phyloP scores from a whole-genome alignment of 2,329 filamentous ascomycete species.

The Curvularia hawaiiensis region DNA sequence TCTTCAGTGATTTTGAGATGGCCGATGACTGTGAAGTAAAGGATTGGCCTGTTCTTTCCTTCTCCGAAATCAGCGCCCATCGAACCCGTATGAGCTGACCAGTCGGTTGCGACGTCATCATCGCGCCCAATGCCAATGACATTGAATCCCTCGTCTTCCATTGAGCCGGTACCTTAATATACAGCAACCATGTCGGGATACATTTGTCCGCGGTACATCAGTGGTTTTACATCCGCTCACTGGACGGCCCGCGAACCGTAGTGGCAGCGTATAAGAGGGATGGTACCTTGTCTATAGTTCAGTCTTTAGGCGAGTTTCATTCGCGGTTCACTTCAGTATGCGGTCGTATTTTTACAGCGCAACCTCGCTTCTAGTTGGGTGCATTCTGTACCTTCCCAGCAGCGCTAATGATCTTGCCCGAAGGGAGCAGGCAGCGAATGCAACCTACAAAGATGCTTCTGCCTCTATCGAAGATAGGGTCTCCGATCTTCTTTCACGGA shows the following conservation, averaged over 20 bases:
- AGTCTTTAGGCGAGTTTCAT: constrained; percentile 2
- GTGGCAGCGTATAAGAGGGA: constrained; percentile 19
- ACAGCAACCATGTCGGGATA: constrained; percentile 14
- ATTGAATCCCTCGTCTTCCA: constrained; percentile 9
- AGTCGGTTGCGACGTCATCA: background rate
- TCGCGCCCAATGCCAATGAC: background rate
- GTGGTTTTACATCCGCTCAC: background rate
- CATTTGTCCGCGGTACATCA: constrained; percentile 21
- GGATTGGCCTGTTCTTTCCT: background rate
- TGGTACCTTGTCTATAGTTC: constrained; percentile 7
- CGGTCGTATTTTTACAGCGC: constrained; percentile 1
- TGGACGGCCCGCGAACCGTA: constrained; percentile 10
- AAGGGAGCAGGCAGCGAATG: constrained; percentile 36
- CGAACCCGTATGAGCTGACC: background rate
- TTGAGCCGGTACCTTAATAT: constrained; percentile 22
- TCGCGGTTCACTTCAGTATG: background rate
- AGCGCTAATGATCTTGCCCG: constrained; percentile 35
- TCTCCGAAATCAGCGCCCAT: background rate
- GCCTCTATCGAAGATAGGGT: constrained; percentile 69
- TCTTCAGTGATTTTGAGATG: background rate
- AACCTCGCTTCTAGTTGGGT: constrained; percentile 24
- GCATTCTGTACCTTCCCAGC: constrained; percentile 18
- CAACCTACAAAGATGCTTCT: constrained; percentile 65
- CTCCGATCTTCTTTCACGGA: constrained; percentile 69
- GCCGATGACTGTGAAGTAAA: background rate